Evolutionary conservation across 768 basidiomycete genomes (phyloP).

Genomic region (Ramaria rubella): DNA sequence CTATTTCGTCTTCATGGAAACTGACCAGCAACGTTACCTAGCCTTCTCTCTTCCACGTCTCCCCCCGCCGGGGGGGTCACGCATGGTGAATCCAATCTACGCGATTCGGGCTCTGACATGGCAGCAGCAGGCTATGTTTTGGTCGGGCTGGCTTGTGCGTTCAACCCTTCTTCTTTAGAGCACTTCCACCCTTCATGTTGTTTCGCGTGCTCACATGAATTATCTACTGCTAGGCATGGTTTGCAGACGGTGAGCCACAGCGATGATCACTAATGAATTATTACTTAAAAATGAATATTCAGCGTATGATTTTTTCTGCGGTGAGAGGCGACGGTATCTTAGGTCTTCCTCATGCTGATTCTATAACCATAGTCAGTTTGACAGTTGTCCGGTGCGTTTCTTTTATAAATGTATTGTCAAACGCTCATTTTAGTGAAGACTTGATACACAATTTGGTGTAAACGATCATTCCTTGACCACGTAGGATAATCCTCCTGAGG

Average conservation of each 20-base stretch:
- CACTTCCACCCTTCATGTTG: neutral
- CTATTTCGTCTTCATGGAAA: neutral
- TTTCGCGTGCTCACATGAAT: neutral
- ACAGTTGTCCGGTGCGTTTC: neutral
- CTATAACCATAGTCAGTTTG: neutral
- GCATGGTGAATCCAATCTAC: neutral
- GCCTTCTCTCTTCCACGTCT: neutral
- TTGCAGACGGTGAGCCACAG: neutral
- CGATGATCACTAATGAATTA: neutral
- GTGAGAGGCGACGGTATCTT: neutral
- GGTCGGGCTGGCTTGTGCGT: slow-evolving; percentile 3
- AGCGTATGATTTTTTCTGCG: slow-evolving; percentile 7
- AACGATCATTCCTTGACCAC: neutral
- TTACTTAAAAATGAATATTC: neutral
- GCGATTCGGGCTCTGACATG: neutral
- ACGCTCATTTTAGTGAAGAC: neutral
- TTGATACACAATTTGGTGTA: neutral
- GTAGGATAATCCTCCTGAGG: neutral
- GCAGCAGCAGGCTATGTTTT: slow-evolving; percentile 4
- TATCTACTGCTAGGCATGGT: slow-evolving; percentile 1
- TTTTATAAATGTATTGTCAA: neutral
- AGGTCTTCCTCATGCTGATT: neutral
- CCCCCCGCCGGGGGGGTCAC: neutral
- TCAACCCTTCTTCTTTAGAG: too few relatives aligned
- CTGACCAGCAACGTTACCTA: neutral